These are phyloP conservation scores for Debaryomyces prosopidis DNA, from an alignment of 805 yeast species.

Conservation along the genomic window DNA sequence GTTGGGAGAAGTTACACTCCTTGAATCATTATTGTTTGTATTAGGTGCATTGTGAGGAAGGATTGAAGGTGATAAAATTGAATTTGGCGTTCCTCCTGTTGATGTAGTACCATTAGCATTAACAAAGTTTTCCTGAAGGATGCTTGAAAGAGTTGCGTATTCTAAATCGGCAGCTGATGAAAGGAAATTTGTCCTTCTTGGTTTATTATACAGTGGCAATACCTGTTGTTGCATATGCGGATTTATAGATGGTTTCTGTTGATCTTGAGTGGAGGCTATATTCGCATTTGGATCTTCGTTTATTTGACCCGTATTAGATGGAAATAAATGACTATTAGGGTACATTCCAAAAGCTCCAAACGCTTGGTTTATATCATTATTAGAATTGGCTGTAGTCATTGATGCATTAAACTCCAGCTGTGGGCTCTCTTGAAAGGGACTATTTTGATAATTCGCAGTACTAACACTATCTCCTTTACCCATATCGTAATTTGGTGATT, in stretches of 20 bases:
- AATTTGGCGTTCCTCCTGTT: slow-evolving; percentile 39
- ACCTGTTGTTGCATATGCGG: slow-evolving; percentile 1
- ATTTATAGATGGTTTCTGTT: background rate
- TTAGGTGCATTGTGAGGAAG: slow-evolving; percentile 28
- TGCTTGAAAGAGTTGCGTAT: slow-evolving; percentile 66
- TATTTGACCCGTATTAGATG: background rate
- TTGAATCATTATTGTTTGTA: background rate
- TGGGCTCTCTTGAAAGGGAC: slow-evolving; percentile 15
- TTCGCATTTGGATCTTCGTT: background rate
- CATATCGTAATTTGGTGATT: slow-evolving; percentile 2
- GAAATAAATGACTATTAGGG: background rate
- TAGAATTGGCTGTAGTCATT: background rate
- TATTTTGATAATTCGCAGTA: slow-evolving; percentile 10
- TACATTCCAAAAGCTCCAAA: background rate
- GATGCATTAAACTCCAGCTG: slow-evolving; percentile 1
- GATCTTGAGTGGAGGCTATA: background rate
- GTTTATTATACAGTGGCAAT: slow-evolving; percentile 4
- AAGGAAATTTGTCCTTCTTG: slow-evolving; percentile 48
- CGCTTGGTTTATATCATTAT: slow-evolving; percentile 5
- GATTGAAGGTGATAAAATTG: slow-evolving; percentile 35
- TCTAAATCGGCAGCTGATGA: slow-evolving; percentile 75
- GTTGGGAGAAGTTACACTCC: background rate
- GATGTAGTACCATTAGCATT: slow-evolving; percentile 16
- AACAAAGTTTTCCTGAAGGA: slow-evolving; percentile 50
- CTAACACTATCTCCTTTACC: background rate